A percentile compares a stretch with the other conserved stretches of the same genome.
phyloP scores from a whole-genome alignment of 176 grass and related monocot genomes.

The Triticum timopheevii region DNA sequence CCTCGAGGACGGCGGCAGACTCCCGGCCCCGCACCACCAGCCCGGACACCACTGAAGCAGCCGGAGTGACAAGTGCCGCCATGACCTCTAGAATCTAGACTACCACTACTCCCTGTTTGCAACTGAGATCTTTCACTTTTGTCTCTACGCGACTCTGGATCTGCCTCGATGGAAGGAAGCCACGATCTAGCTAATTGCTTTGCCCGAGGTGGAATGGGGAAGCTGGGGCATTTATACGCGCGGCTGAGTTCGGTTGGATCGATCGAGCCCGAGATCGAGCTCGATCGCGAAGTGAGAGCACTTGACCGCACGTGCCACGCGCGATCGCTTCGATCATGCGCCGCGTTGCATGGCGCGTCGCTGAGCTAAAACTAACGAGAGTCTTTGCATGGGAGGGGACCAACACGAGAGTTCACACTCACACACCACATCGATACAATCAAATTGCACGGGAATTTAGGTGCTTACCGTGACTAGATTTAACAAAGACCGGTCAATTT shows the following conservation, averaged over 20 bases:
- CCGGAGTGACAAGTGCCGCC: not conserved
- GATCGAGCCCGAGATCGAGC: not conserved
- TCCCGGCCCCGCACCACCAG: conserved; percentile 17
- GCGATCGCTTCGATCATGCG: not conserved
- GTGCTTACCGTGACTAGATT: not conserved
- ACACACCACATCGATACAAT: not conserved
- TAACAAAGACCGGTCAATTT: too few relatives aligned
- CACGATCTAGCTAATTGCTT: not conserved
- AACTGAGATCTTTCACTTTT: not conserved
- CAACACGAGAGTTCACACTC: not conserved
- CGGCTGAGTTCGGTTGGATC: not conserved
- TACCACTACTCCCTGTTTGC: not conserved
- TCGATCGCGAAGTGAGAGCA: not conserved
- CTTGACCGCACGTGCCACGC: not conserved
- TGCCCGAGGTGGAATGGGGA: not conserved
- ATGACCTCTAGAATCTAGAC: not conserved
- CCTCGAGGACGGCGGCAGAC: conserved; percentile 26
- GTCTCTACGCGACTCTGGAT: not conserved
- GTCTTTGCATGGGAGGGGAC: not conserved
- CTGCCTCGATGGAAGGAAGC: not conserved
- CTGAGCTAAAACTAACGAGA: not conserved
- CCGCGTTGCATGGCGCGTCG: not conserved
- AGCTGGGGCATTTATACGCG: not conserved
- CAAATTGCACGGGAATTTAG: not conserved
- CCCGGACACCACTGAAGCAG: conserved; percentile 12